Conservation (phyloP, 768 basidiomycete genomes). For the Epithele typhae region DNA sequence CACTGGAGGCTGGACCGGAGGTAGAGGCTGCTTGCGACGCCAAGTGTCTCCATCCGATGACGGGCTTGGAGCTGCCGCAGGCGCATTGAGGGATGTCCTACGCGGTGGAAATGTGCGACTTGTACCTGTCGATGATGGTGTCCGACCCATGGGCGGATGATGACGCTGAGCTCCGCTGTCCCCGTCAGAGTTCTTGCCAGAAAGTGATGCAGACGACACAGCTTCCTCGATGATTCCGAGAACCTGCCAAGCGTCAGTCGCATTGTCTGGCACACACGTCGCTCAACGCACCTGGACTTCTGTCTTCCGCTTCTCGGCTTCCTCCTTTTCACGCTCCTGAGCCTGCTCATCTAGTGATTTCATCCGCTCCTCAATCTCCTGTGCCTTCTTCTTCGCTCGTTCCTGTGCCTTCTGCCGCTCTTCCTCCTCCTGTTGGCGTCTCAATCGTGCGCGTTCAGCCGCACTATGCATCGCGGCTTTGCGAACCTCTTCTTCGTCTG, state of each 20-base stretch:
- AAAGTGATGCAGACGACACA: slow-evolving; percentile 23
- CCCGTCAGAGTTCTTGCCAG: slow-evolving; percentile 2
- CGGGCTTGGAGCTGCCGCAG: neutral
- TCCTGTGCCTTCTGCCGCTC: slow-evolving; percentile 78
- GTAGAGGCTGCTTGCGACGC: slow-evolving; percentile 48
- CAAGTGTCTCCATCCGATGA: slow-evolving; percentile 47
- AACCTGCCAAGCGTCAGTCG: slow-evolving; percentile 27
- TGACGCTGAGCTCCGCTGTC: slow-evolving; percentile 4
- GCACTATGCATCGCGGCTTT: slow-evolving; percentile 81
- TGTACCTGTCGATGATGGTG: slow-evolving; percentile 31
- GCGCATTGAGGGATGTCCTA: slow-evolving; percentile 10
- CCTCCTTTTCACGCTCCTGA: slow-evolving; percentile 7
- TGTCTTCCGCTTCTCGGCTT: slow-evolving; percentile 10
- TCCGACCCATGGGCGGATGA: slow-evolving; percentile 20
- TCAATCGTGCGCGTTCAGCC: slow-evolving; percentile 76
- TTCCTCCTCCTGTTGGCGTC: slow-evolving; percentile 80
- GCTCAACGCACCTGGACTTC: slow-evolving; percentile 16
- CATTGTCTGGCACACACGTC: too few relatives aligned
- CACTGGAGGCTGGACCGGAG: slow-evolving; percentile 31
- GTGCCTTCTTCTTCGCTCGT: slow-evolving; percentile 75
- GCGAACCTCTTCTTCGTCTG: slow-evolving; percentile 53
- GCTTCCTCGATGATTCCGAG: slow-evolving; percentile 45
- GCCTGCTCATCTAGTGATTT: slow-evolving; percentile 31
- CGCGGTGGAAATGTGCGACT: slow-evolving; percentile 26
- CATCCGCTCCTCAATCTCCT: slow-evolving; percentile 67